Conservation (phyloP, 2,329 filamentous ascomycete species). For the Diaporthe humulicola region DNA sequence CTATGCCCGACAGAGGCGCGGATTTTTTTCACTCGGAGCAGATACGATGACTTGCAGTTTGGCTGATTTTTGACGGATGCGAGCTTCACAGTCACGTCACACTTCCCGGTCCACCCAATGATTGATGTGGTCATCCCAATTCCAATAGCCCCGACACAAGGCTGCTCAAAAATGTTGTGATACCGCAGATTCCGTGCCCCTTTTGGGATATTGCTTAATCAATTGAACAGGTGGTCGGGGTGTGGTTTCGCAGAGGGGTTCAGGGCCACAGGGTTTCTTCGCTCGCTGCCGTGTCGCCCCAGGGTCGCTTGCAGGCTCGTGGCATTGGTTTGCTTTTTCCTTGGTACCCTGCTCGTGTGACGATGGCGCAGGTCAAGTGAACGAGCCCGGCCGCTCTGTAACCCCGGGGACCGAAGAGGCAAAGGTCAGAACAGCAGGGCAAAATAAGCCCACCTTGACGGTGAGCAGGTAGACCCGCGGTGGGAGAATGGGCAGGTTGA, state of each 20-base stretch:
- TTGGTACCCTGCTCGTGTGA: slow-evolving; percentile 37
- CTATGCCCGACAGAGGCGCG: slow-evolving; percentile 14
- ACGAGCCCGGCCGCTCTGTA: slow-evolving; percentile 23
- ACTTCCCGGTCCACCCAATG: neutral
- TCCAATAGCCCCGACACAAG: slow-evolving; percentile 27
- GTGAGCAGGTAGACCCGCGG: slow-evolving; percentile 1
- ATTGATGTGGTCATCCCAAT: slow-evolving; percentile 12
- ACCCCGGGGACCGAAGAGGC: neutral
- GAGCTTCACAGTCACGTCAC: neutral
- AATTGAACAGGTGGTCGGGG: neutral
- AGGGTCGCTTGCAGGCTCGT: slow-evolving; percentile 39
- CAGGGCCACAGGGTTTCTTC: slow-evolving; percentile 10
- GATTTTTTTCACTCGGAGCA: neutral
- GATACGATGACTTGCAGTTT: neutral
- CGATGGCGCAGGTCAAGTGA: slow-evolving; percentile 41
- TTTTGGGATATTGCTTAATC: slow-evolving; percentile 8
- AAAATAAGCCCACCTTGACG: slow-evolving; percentile 11
- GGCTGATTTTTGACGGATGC: neutral
- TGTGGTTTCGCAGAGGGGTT: neutral
- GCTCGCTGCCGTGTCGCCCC: slow-evolving; percentile 34
- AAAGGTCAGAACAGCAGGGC: neutral
- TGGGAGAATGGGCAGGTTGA: slow-evolving; percentile 31
- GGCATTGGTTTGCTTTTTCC: slow-evolving; percentile 36
- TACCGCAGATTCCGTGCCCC: neutral
- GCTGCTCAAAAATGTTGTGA: slow-evolving; percentile 12